These are phyloP conservation scores for Martensiomyces pterosporus DNA, from an alignment of 192 early-diverging fungal genomes.

Conservation along the genomic window DNA sequence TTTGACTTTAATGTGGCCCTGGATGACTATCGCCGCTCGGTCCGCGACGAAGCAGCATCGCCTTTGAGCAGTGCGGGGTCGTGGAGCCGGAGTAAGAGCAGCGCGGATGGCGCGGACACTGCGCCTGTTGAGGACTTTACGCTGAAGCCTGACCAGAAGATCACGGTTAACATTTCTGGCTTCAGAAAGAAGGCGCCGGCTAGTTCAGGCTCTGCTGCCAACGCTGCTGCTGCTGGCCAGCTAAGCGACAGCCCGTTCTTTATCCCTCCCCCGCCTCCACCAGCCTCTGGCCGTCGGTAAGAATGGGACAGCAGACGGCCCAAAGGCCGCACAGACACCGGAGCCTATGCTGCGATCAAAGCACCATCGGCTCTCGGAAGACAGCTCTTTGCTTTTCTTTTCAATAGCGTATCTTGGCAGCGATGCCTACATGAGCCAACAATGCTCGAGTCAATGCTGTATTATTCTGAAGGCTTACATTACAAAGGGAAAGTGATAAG, in stretches of 20 bases:
- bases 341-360: no score
- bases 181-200: constrained; percentile 2
- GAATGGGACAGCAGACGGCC: no score
- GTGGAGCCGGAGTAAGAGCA: background rate
- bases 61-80: background rate
- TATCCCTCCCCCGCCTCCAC: constrained; percentile 1
- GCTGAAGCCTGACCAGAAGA: constrained; percentile 55
- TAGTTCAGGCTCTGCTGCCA: background rate
- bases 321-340: no score
- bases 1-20: constrained; percentile 91
- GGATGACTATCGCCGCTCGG: constrained; percentile 74
- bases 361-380: no score
- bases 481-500: no score
- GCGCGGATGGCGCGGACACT: background rate
- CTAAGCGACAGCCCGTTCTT: background rate
- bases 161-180: constrained; percentile 50
- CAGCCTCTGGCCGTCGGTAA: background rate
- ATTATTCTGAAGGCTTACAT: no score
- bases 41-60: no score
- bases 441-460: background rate
- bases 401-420: no score
- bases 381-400: no score
- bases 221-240: background rate
- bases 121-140: constrained; percentile 53
- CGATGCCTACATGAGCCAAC: no score